These are phyloP conservation scores for Pseudogymnoascus sp. DNA, from an alignment of 2,329 filamentous ascomycete genomes.

Conservation along the genomic window DNA sequence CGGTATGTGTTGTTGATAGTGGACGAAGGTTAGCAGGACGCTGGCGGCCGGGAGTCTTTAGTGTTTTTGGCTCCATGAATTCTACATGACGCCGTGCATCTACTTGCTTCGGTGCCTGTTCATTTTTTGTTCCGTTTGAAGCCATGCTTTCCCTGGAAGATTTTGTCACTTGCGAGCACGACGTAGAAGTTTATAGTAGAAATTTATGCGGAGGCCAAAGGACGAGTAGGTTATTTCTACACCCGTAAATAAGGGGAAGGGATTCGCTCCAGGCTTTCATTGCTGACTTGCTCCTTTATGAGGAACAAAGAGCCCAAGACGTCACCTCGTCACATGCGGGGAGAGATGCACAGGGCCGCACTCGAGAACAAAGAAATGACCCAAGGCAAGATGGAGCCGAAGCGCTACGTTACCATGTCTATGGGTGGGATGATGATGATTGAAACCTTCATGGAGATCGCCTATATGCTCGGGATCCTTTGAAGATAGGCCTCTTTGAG, in stretches of 20 bases:
- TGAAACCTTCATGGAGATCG: neutral
- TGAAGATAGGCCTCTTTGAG: neutral
- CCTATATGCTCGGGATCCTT: neutral
- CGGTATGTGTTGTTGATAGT: conserved; percentile 2
- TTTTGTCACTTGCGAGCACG: neutral
- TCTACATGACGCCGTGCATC: neutral
- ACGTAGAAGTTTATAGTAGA: neutral
- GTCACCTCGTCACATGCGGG: neutral
- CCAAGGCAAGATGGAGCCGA: neutral
- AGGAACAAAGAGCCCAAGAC: neutral
- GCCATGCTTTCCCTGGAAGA: conserved; percentile 1
- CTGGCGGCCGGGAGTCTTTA: neutral
- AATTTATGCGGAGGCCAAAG: neutral
- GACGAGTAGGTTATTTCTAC: neutral
- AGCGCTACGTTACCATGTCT: neutral
- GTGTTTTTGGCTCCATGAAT: neutral
- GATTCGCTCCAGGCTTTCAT: neutral
- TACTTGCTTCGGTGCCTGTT: neutral
- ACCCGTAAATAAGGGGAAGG: neutral
- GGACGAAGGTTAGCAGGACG: conserved; percentile 6
- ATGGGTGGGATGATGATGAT: neutral
- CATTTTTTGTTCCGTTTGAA: conserved; percentile 1
- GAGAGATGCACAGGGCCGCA: neutral
- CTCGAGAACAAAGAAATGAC: conserved; percentile 2
- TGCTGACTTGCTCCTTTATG: neutral